These are phyloP conservation scores for Volutella citrinella DNA, from an alignment of 2,329 filamentous ascomycete genomes.

Conservation along the genomic window DNA sequence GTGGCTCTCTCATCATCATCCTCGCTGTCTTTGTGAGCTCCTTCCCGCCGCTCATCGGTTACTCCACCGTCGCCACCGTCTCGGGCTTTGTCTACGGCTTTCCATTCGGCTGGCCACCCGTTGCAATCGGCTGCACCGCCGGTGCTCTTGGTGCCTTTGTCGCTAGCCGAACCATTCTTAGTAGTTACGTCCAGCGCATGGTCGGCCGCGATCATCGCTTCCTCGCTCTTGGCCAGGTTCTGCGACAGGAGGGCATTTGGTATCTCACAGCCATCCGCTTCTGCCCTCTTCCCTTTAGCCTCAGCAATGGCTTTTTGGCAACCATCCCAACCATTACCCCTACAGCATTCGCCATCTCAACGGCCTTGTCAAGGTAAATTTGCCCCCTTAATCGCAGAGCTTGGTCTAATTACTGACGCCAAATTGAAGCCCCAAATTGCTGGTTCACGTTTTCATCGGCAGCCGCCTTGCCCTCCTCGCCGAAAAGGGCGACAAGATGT, in stretches of 20 bases:
- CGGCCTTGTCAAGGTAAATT: slow-evolving; percentile 64
- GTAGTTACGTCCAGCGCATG: slow-evolving; percentile 73
- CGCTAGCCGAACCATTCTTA: slow-evolving; percentile 74
- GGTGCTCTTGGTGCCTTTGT: slow-evolving; percentile 80
- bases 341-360: slow-evolving; percentile 74
- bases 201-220: slow-evolving; percentile 84
- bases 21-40: slow-evolving; percentile 70
- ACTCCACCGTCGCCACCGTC: slow-evolving; percentile 66
- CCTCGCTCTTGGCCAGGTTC: slow-evolving; percentile 79
- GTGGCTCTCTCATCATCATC: slow-evolving; percentile 76
- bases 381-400: background rate
- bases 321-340: slow-evolving; percentile 88
- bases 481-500: slow-evolving; percentile 83
- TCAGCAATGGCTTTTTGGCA: slow-evolving; percentile 91
- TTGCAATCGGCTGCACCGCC: slow-evolving; percentile 71
- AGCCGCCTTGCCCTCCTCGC: slow-evolving; percentile 77
- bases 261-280: slow-evolving; percentile 88
- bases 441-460: slow-evolving; percentile 92
- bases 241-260: slow-evolving; percentile 86
- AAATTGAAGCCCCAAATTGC: slow-evolving; percentile 70
- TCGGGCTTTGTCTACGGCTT: slow-evolving; percentile 56
- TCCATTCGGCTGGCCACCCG: slow-evolving; percentile 73
- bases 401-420: slow-evolving; percentile 4
- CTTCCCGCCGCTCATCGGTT: slow-evolving; percentile 86
- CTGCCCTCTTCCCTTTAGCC: slow-evolving; percentile 87